These are phyloP conservation scores for Pichia sp. DNA, from an alignment of 1,139 yeast genomes.

Conservation along the genomic window DNA sequence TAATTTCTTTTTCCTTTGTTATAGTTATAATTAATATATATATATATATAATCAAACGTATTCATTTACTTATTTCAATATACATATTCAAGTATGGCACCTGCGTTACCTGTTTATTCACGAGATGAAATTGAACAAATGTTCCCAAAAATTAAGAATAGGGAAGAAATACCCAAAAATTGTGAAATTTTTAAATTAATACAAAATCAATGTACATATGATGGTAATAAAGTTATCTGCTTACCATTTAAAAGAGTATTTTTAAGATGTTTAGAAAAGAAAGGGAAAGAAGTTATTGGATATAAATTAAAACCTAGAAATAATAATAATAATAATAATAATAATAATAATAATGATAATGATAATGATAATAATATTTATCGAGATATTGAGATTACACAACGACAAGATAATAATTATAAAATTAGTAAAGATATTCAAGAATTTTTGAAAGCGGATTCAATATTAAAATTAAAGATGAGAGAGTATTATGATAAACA, in stretches of 20 bases:
- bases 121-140: slow-evolving; percentile 24
- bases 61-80: no score
- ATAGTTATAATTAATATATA: no score
- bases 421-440: slow-evolving; percentile 5
- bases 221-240: slow-evolving; percentile 29
- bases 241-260: slow-evolving; percentile 31
- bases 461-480: slow-evolving; percentile 24
- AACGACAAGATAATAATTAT: slow-evolving; percentile 25
- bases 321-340: not conserved
- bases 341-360: no score
- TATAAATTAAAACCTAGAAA: slow-evolving; percentile 25
- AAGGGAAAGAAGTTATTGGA: slow-evolving; percentile 24
- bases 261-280: slow-evolving; percentile 27
- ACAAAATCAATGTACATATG: slow-evolving; percentile 32
- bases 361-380: slow-evolving; percentile 15
- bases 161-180: slow-evolving; percentile 12
- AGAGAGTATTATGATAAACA: slow-evolving; percentile 23
- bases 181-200: slow-evolving; percentile 26
- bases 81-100: no score
- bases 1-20: no score
- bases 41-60: no score
- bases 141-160: slow-evolving; percentile 18
- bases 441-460: slow-evolving; percentile 28
- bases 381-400: slow-evolving; percentile 29
- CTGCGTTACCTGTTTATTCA: slow-evolving; percentile 29